phyloP scores from a whole-genome alignment of 179 eudicot species.

The Patellifolia procumbens region DNA sequence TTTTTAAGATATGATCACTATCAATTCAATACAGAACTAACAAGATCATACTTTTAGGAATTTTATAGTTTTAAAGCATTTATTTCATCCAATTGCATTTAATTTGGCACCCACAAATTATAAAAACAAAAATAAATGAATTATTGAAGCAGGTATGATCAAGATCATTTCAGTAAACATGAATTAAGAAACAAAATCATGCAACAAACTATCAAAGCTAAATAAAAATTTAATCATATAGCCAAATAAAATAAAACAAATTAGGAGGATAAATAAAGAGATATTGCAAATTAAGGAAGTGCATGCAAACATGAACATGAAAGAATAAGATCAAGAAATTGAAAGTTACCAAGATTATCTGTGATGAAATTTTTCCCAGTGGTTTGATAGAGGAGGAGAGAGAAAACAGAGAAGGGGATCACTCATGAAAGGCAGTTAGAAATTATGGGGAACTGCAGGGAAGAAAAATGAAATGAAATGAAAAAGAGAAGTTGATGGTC shows the following conservation, averaged over 20 bases:
- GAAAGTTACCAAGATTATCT: neutral
- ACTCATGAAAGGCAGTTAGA: slow-evolving; percentile 9
- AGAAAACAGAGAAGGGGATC: slow-evolving; percentile 12
- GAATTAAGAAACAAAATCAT: neutral
- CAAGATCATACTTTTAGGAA: neutral
- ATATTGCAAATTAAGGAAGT: neutral
- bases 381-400: neutral
- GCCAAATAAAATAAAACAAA: neutral
- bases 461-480: too few relatives aligned
- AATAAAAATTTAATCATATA: too few relatives aligned
- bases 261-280: neutral
- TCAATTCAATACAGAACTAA: neutral
- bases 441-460: neutral
- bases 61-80: neutral
- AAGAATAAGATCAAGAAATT: neutral
- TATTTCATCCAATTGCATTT: neutral
- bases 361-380: neutral
- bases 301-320: neutral
- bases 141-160: neutral
- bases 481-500: neutral
- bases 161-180: neutral
- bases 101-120: neutral
- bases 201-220: too few relatives aligned
- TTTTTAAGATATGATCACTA: neutral
- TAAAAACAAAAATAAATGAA: neutral